These are phyloP conservation scores for Fraxinus americana DNA, from an alignment of 257 asterid species.

Conservation along the genomic window DNA sequence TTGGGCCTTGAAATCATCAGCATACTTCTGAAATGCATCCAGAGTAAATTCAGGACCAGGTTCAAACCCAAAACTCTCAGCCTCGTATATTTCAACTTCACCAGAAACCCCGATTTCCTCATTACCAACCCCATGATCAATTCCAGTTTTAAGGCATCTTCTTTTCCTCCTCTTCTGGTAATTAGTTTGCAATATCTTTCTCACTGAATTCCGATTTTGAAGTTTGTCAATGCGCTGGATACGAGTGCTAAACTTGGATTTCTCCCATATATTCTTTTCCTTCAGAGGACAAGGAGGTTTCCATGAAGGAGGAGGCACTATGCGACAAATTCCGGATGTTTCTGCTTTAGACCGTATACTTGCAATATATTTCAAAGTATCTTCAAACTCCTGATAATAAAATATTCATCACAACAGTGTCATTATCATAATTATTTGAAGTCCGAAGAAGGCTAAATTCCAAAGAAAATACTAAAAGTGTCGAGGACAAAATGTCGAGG, in stretches of 20 bases:
- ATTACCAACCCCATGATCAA: constrained; percentile 50
- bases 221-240: constrained; percentile 90
- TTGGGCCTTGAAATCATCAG: constrained; percentile 80
- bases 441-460: not conserved
- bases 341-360: constrained; percentile 88
- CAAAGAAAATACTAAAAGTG: not conserved
- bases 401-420: constrained; percentile 26
- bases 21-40: constrained; percentile 77
- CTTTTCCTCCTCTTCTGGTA: constrained; percentile 67
- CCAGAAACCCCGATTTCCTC: constrained; percentile 47
- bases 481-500: constrained; percentile 1
- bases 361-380: constrained; percentile 77
- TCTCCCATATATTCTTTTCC: constrained; percentile 69
- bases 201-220: constrained; percentile 79
- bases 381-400: constrained; percentile 75
- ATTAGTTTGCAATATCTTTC: constrained; percentile 56
- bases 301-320: constrained; percentile 92
- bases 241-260: constrained; percentile 75
- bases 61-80: constrained; percentile 90
- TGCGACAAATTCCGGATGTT: constrained; percentile 89
- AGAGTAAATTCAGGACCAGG: constrained; percentile 91
- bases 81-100: constrained; percentile 54
- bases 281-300: constrained; percentile 87
- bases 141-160: constrained; percentile 59
- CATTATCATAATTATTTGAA: not conserved